Base-by-base conservation (phyloP, 208 protist genomes). In the Trypanosoma platydactyli region DNA sequence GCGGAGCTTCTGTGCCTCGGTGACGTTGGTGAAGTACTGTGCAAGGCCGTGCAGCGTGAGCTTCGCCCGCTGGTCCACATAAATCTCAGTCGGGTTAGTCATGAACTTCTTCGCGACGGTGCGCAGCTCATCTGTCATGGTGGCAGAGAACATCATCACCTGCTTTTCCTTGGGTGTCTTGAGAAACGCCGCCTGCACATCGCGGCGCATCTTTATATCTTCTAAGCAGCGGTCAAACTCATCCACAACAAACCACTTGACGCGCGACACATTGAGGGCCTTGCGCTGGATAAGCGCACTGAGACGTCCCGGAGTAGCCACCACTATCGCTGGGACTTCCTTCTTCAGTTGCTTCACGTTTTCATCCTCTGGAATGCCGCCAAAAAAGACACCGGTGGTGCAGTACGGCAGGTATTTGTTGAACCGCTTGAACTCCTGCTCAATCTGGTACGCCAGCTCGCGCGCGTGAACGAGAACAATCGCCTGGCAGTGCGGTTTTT, bases 81-180 rank as follows among this genome's bases (percentile, higher is more conserved):
- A 98, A 52, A 99, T 98, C 83, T 99, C 98, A 45, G 97, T 94
- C 40, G 91, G 77, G 67, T 94, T 89, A 50, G 78, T 80, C 94
- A 99, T 99, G 80, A 99, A 99, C 79, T 99, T 99, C 77, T 98
- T 98, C 61, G 98, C 97, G 13, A 99, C 80, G 42, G 75, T 69
- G 40, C 94, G 85, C 58, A 99, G 89, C 22, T 99, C 92, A 42
- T 98, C 86, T 30, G 89, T 88, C 72, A 99, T 97, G 42, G 99
- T 99, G 16, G 99, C 99, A 15, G 98, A 99, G 86, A 99, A 99
- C 95, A 99, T 99, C 96, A 99, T 99, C 58, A 98, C 96, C 89
- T 99, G 98, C 86, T 99, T 99, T 61, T 97, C 79, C 68, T 96
- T 87, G 35, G 99, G 99, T 20, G 97, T 97, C 44, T 87, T 76